These are phyloP conservation scores for Penicillium griseofulvum DNA, from an alignment of 2,329 filamentous ascomycete species.

Conservation along the genomic window DNA sequence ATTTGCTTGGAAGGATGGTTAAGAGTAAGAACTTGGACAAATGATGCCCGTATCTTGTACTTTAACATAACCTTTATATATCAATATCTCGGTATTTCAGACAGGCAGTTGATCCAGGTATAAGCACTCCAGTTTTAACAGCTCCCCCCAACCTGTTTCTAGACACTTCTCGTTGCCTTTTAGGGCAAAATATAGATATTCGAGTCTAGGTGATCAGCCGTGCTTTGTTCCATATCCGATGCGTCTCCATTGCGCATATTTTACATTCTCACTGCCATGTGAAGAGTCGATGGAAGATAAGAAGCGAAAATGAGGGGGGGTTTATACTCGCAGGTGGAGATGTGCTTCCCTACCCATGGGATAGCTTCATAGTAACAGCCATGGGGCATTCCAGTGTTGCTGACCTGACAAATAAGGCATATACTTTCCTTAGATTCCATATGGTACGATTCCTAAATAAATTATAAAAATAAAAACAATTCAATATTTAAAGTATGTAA, in stretches of 20 bases:
- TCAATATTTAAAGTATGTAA: not conserved
- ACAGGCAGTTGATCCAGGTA: not conserved
- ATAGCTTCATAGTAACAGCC: not conserved
- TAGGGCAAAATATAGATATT: no score
- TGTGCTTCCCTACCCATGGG: not conserved
- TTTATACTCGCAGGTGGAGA: not conserved
- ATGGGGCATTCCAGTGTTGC: no score
- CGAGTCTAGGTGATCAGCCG: no score
- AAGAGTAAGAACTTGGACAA: constrained; percentile 60
- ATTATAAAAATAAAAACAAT: not conserved
- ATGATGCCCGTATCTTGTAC: constrained; percentile 29
- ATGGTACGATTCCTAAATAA: not conserved
- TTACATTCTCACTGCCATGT: no score
- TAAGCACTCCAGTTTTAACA: not conserved
- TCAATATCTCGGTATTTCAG: not conserved
- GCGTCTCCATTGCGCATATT: no score
- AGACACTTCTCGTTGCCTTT: not conserved
- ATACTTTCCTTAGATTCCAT: not conserved
- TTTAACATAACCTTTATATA: not conserved
- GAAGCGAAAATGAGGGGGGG: not conserved
- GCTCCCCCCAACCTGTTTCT: not conserved
- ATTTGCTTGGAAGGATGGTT: constrained; percentile 61
- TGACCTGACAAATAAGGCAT: not conserved
- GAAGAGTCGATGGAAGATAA: no score
- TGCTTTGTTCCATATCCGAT: no score